phyloP scores from a whole-genome alignment of 371 early-diverging fungal genomes.

The Funneliformis caledonium region DNA sequence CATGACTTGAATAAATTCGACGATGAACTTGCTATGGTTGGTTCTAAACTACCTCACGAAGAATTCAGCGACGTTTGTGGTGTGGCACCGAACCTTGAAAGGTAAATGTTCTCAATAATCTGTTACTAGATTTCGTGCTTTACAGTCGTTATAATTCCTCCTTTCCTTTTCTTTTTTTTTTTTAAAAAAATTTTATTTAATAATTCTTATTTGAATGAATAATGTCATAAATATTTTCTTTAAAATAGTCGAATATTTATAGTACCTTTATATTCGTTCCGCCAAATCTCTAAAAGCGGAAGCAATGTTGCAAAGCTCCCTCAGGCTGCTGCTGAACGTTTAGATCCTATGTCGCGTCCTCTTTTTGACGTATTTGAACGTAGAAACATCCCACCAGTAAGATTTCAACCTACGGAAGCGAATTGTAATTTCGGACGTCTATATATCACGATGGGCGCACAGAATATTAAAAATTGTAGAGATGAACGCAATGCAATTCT shows the following conservation, averaged over 20 bases:
- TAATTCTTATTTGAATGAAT: not conserved
- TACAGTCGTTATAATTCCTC: no score
- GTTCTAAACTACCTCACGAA: conserved; percentile 45
- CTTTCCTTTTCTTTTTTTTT: not conserved
- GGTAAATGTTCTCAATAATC: not conserved
- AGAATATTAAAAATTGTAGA: conserved; percentile 44
- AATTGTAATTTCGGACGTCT: conserved; percentile 44
- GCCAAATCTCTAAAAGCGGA: conserved; percentile 47
- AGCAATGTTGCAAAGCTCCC: conserved; percentile 42
- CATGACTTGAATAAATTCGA: not conserved
- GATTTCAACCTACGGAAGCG: conserved; percentile 9
- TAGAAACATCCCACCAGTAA: not conserved
- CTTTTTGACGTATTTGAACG: not conserved
- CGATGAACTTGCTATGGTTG: not conserved
- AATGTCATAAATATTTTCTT: not conserved
- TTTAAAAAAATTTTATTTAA: not conserved
- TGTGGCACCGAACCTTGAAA: not conserved
- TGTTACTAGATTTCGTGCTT: not conserved
- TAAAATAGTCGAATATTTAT: conserved; percentile 44
- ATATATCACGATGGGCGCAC: conserved; percentile 47
- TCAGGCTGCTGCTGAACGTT: conserved; percentile 16
- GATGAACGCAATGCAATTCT: conserved; percentile 46
- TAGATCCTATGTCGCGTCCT: conserved; percentile 4
- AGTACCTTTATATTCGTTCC: conserved; percentile 45
- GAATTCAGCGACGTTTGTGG: conserved; percentile 31